phyloP scores from a whole-genome alignment of 225 moss, liverwort and hornwort species.

The Pseudoscleropodium purum region DNA sequence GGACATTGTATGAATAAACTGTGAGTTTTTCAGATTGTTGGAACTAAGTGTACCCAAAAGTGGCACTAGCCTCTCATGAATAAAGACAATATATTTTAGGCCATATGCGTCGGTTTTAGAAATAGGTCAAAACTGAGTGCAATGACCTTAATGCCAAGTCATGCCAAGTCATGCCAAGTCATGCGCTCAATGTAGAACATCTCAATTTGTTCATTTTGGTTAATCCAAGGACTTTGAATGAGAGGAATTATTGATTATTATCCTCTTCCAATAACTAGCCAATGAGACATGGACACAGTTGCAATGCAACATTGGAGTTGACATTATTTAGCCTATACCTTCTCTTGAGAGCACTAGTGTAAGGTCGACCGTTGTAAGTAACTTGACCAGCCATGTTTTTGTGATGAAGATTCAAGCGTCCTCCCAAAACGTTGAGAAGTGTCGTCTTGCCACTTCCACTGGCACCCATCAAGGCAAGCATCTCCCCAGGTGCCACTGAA shows the following conservation, averaged over 20 bases:
- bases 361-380: conserved; percentile 63
- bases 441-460: conserved; percentile 94
- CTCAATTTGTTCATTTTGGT: background rate
- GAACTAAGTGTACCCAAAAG: background rate
- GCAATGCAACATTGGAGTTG: background rate
- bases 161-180: background rate
- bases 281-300: background rate
- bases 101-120: rapidly evolving
- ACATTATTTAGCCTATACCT: conserved; percentile 17
- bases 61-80: background rate
- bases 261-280: background rate
- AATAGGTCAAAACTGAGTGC: no score
- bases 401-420: conserved; percentile 30
- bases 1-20: background rate
- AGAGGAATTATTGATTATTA: background rate
- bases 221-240: background rate
- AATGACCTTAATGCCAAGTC: background rate
- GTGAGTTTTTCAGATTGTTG: background rate
- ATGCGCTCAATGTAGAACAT: background rate
- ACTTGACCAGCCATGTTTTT: conserved; percentile 47
- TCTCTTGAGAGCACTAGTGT: conserved; percentile 64
- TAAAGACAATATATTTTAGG: background rate
- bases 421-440: conserved; percentile 73
- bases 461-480: conserved; percentile 85
- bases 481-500: conserved; percentile 73